These are phyloP conservation scores for Linnemannia exigua DNA, from an alignment of 192 early-diverging fungal genomes.

Conservation along the genomic window DNA sequence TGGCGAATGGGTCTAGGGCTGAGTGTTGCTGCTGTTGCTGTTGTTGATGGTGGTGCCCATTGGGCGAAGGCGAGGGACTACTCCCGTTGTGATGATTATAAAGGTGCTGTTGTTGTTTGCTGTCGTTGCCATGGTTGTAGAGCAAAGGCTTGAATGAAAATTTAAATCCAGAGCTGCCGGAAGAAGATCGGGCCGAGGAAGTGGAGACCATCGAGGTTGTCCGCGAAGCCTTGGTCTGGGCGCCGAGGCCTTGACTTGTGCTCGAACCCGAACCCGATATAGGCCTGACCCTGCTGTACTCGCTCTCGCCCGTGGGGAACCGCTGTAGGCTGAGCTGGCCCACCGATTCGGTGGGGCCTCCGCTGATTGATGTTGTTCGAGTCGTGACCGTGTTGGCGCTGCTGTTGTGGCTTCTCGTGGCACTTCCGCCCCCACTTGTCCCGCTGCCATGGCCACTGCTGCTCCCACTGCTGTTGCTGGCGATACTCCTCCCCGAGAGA, in stretches of 20 bases:
- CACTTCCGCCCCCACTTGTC: conserved; percentile 8
- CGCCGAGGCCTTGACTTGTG: conserved; percentile 3
- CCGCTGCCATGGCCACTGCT: conserved; percentile 10
- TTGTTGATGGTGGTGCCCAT: conserved; percentile 11
- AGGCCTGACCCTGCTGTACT: conserved; percentile 14
- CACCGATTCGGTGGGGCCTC: conserved; percentile 34
- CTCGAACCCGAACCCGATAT: not conserved
- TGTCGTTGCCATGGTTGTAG: conserved; percentile 43
- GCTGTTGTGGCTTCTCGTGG: conserved; percentile 14
- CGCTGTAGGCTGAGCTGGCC: conserved; percentile 48
- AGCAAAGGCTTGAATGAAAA: conserved; percentile 54
- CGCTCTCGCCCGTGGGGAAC: conserved; percentile 52
- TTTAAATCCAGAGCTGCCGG: conserved; percentile 52
- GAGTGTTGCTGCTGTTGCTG: conserved; percentile 21
- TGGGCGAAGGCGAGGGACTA: not conserved
- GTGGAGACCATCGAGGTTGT: conserved; percentile 32
- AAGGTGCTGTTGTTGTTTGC: conserved; percentile 31
- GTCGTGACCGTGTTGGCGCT: conserved; percentile 3
- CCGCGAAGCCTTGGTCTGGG: conserved; percentile 20
- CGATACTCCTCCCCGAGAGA: conserved; percentile 28
- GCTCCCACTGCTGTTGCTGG: conserved; percentile 26
- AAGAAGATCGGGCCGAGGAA: conserved; percentile 59
- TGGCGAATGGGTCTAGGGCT: conserved; percentile 32
- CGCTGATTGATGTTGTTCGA: conserved; percentile 16
- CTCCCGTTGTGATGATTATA: conserved; percentile 21